These are phyloP conservation scores for Brassica rapa DNA, from an alignment of 345 rosid species.

Conservation along the genomic window DNA sequence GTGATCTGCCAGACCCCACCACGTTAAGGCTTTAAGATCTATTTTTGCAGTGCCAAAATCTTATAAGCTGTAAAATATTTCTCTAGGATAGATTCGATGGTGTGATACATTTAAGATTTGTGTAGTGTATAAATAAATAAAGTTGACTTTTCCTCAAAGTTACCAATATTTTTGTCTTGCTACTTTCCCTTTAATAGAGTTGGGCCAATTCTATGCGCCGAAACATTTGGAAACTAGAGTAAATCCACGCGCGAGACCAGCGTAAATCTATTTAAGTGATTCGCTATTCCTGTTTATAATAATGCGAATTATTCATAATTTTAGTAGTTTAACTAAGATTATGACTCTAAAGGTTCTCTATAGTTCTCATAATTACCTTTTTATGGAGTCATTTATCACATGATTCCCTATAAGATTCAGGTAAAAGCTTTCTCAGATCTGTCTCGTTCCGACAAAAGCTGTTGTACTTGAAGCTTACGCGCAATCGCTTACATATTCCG, in stretches of 20 bases:
- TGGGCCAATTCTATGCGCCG: constrained; percentile 7
- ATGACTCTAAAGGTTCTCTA: neutral
- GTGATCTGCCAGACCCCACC: constrained; percentile 19
- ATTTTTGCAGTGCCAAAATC: neutral
- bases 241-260: neutral
- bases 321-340: too few species aligned
- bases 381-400: neutral
- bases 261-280: neutral
- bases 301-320: too few species aligned
- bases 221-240: neutral
- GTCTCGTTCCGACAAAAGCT: neutral
- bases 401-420: neutral
- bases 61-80: neutral
- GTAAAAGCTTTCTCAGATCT: neutral
- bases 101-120: neutral
- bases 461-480: neutral
- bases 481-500: neutral
- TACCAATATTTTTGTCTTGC: neutral
- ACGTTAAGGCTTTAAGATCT: neutral
- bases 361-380: neutral
- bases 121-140: neutral
- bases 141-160: constrained; percentile 14
- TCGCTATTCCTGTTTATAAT: neutral
- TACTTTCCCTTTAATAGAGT: constrained; percentile 5
- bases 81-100: neutral